phyloP scores from a whole-genome alignment of 148 eudicot species.

The Dysphania ambrosioides region DNA sequence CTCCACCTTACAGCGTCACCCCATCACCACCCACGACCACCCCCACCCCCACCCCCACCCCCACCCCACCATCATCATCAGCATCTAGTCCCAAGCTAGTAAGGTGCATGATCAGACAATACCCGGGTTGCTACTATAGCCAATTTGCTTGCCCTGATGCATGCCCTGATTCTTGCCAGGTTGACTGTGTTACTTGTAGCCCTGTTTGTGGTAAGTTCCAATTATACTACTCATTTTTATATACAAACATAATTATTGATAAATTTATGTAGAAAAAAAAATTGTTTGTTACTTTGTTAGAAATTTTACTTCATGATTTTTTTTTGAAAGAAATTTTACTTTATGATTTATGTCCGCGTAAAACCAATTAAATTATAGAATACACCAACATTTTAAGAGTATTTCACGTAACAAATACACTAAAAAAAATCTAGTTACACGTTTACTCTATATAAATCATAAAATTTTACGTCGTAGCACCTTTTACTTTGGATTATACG shows the following conservation, averaged over 20 bases:
- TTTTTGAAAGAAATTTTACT: too few relatives aligned
- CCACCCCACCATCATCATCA: neutral
- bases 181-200: constrained; percentile 42
- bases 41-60: neutral
- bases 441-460: too few relatives aligned
- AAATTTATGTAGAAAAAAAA: too few relatives aligned
- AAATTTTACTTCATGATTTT: too few relatives aligned
- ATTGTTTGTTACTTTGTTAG: too few relatives aligned
- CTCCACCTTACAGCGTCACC: neutral
- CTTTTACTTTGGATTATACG: neutral
- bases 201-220: constrained; percentile 44
- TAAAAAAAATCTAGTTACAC: too few relatives aligned
- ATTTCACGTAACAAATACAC: neutral
- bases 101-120: constrained; percentile 34
- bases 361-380: too few relatives aligned
- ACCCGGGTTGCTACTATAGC: constrained; percentile 26
- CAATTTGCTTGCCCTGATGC: constrained; percentile 36
- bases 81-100: constrained; percentile 26
- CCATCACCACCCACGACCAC: neutral
- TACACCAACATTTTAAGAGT: neutral
- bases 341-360: too few relatives aligned
- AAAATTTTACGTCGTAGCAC: neutral
- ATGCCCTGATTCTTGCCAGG: constrained; percentile 36
- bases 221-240: neutral
- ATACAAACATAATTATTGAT: too few relatives aligned